Evolutionary conservation across 2,329 filamentous ascomycete species (phyloP), one percentile per base, ranked within the genome.

Genomic region (Chalaropsis thielavioides): DNA sequence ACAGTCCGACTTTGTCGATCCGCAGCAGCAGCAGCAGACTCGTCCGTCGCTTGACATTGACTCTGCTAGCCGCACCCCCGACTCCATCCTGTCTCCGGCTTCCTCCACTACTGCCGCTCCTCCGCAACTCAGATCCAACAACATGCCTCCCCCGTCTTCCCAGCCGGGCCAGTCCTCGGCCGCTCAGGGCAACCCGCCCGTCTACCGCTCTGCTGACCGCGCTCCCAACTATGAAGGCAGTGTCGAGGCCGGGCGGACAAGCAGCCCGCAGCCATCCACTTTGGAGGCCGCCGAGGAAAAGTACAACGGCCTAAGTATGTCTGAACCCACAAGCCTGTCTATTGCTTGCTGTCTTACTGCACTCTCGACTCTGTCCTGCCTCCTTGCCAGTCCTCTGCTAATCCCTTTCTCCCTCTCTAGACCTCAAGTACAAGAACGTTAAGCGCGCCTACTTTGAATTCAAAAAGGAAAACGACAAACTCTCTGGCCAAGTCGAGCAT

Each of bases 371-470:
- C 31, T 31, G 6, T 6, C 31, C 31, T 6, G 3, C 31, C 31
- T 31, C 31, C 31, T 31, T 31, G 31, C 31, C n/a, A n/a, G n/a
- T 31, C 3, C 31, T 6, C 31, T 27, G 44, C 66, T 67, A 67
- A 31, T 68, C 62, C 3, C 56, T 56, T 56, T 27, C 59, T 67
- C 54, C 19, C 15, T 19, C 44, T 38, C 38, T 58, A 96, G 92
- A 94, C 72, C 85, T 84, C 69, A 99, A 99, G 77, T 99, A 99
- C 74, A 95, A 95, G 74, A 96, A 96, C 73, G 92, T 99, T 66
- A 99, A 99, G 78, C 86, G 91, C 65, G 89, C 96, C 71, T 99
- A 96, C 74, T 97, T 97, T 74, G 94, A 97, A 69, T 91, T 92
- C 72, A 94, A 95, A 73, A 82, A 86, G 17, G 92, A 96, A 75